Conservation (phyloP, 441 rosid species). For the Sinapis alba region DNA sequence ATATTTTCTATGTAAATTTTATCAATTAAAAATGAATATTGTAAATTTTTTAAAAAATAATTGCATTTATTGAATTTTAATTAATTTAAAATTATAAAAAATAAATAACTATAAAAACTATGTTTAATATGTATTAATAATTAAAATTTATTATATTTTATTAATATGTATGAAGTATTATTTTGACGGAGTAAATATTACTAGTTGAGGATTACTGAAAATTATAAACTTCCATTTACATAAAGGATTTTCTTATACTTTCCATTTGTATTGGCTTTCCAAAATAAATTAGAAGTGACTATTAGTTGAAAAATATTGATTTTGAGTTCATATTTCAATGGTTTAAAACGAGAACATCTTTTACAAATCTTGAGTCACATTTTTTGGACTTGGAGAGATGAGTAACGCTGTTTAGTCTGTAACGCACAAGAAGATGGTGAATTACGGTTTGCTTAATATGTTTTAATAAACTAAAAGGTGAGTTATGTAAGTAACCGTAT, state of each 20-base stretch:
- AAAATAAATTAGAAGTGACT: neutral
- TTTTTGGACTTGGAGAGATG: conserved; percentile 1
- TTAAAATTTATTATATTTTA: too few relatives aligned
- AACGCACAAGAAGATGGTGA: conserved; percentile 24
- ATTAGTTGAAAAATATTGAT: neutral
- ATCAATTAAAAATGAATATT: too few relatives aligned
- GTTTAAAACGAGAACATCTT: neutral
- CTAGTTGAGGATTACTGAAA: neutral
- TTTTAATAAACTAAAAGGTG: neutral
- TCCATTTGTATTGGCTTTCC: conserved; percentile 5
- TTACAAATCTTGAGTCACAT: conserved; percentile 26
- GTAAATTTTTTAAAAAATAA: too few relatives aligned
- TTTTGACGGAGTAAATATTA: too few relatives aligned
- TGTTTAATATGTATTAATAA: too few relatives aligned
- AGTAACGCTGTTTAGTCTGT: conserved; percentile 27
- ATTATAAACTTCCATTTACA: neutral
- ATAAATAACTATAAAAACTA: too few relatives aligned
- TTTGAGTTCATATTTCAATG: neutral
- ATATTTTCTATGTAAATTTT: too few relatives aligned
- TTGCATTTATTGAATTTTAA: too few relatives aligned
- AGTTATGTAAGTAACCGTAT: conserved; percentile 7
- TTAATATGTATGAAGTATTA: too few relatives aligned
- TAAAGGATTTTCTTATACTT: neutral
- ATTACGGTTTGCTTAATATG: conserved; percentile 2
- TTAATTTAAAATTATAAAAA: too few relatives aligned